phyloP scores from a whole-genome alignment of 108 stramenopile genomes.

The Pseudonitzschia multiseries region DNA sequence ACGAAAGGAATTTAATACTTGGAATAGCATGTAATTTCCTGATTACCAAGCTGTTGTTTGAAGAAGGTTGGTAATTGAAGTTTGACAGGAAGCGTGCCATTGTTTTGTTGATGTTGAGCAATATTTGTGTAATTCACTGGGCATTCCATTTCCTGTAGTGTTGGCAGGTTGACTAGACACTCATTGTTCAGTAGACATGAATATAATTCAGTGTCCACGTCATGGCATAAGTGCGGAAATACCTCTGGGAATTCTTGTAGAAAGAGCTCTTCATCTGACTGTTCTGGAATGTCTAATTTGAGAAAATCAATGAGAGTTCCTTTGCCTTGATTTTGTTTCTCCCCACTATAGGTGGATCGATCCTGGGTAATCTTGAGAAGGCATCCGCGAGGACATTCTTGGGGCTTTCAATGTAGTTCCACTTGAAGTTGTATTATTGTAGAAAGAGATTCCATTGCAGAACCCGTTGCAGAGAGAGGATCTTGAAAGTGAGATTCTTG shows the following conservation, averaged over 20 bases:
- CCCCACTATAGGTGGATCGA: background rate
- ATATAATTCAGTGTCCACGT: background rate
- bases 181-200: background rate
- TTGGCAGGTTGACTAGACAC: conserved; percentile 27
- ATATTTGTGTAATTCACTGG: conserved; percentile 14
- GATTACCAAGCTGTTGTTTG: no score
- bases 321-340: background rate
- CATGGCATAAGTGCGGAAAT: background rate
- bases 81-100: conserved; percentile 8
- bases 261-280: background rate
- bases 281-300: background rate
- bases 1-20: no score
- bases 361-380: background rate
- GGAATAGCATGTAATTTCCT: no score
- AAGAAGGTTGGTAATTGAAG: no score
- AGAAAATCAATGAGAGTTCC: background rate
- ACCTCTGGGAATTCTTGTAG: background rate
- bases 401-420: background rate
- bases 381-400: background rate
- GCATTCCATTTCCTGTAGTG: background rate
- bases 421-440: background rate
- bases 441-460: background rate
- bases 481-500: no score
- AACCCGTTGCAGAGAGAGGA: background rate
- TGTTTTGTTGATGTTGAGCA: conserved; percentile 12